Evolutionary conservation across 495 filamentous ascomycete genomes (phyloP), one percentile per base, ranked within the genome.

Genomic region (Podospora sp.): DNA sequence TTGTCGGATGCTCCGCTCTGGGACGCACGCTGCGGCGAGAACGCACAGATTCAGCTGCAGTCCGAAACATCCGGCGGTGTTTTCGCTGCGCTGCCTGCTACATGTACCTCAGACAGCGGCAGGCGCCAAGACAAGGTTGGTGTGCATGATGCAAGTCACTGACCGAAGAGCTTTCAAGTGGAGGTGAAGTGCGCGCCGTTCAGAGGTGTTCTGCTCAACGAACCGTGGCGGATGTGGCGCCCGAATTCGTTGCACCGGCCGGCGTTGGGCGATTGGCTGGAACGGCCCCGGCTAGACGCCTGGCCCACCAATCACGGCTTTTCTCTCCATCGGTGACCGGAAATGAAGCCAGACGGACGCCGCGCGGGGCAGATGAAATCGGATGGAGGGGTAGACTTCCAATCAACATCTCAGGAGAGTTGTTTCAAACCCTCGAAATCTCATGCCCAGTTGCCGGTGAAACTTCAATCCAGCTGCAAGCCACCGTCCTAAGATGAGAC

Each of bases 241-340:
- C 35, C 57, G 26, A 21, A 25, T 2, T 25, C 56, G 14, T 6
- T 18, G 22, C 8, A 18, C n/a, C n/a, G n/a, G n/a, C n/a, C n/a
- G n/a, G n/a, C n/a, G 18, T 35, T 59, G 56, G 56, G n/a, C n/a
- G 4, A 59, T 59, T 59, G 56, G 56, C 56, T 20, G 25, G 26
- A 11, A 1, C 26, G 9, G 12, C 56, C 27, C 60, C 36, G 61
- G 9, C 51, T 24, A 1, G 29, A 62, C 20, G 11, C 29, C 21
- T n/a, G 27, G 4, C 64, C 64, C 18, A n/a, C 66, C 66, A 68
- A 68, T 64, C 61, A 65, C n/a, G 46, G 35, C 36, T 24, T 53
- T 22, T 6, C 18, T n/a, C 1, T 16, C 24, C 27, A 63, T 50
- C 22, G 24, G 29, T 18, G 24, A 20, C 20, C 26, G 68, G 62